Percentiles rank a stretch among this genome's conserved stretches.
These are phyloP conservation scores for Saturnispora besseyi DNA, from an alignment of 805 yeast species.

Conservation along the genomic window DNA sequence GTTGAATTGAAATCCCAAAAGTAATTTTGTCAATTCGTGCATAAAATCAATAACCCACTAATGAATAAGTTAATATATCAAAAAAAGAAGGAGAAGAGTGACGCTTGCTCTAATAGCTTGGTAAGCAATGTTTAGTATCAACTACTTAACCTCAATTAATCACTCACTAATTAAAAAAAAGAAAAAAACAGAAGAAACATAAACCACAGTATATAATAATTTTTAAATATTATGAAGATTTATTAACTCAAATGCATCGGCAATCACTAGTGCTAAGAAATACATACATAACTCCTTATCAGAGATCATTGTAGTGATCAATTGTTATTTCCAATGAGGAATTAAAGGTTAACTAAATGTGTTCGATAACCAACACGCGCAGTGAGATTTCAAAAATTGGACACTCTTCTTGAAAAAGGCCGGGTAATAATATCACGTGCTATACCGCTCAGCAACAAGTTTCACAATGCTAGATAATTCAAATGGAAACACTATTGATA, in stretches of 20 bases:
- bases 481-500: not conserved
- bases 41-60: too few species aligned
- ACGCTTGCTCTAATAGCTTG: too few species aligned
- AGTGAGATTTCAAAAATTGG: not conserved
- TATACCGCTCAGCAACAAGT: too few species aligned
- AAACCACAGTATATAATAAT: too few species aligned
- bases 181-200: not conserved
- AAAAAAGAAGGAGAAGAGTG: too few species aligned
- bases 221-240: not conserved
- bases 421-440: not conserved
- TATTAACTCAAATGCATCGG: not conserved
- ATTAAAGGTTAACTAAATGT: not conserved
- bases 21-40: too few species aligned
- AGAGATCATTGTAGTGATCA: constrained; percentile 23
- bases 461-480: not conserved
- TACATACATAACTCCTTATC: constrained; percentile 35
- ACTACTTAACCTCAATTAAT: too few species aligned
- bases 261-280: not conserved
- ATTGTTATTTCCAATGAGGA: constrained; percentile 9
- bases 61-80: too few species aligned
- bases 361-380: constrained; percentile 1
- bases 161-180: not conserved
- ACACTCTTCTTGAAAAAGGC: not conserved
- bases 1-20: too few species aligned
- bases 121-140: too few species aligned